Conservation (phyloP, 2,329 filamentous ascomycete genomes). For the Microdochium paspali region DNA sequence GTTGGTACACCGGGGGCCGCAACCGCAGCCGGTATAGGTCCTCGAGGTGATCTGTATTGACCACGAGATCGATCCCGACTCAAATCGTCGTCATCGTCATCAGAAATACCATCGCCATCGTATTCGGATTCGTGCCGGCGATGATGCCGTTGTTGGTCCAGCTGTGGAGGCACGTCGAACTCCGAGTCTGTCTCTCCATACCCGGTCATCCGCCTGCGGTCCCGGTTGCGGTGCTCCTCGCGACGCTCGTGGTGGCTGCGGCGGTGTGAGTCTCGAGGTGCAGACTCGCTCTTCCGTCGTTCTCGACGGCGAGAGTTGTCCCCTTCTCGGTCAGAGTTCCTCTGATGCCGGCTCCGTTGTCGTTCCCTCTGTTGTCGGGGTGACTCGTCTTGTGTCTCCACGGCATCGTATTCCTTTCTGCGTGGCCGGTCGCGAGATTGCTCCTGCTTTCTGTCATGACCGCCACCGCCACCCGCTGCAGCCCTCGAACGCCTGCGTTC, state of each 20-base stretch:
- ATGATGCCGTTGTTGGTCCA: not conserved
- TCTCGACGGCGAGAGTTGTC: constrained; percentile 9
- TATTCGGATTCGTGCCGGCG: not conserved
- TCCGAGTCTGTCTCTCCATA: not conserved
- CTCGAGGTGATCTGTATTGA: not conserved
- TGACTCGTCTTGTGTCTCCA: not conserved
- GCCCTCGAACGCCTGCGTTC: not conserved
- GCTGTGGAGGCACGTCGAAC: not conserved
- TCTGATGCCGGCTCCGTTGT: constrained; percentile 6
- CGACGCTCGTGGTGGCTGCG: not conserved
- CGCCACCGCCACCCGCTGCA: not conserved
- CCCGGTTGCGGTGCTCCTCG: not conserved
- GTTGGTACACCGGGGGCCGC: not conserved
- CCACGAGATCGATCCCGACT: not conserved
- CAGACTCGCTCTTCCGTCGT: constrained; percentile 3
- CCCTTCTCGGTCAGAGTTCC: constrained; percentile 9
- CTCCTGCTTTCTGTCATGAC: not conserved
- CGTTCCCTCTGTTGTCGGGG: constrained; percentile 13
- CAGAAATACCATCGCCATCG: not conserved
- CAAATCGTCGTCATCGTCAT: too few species aligned
- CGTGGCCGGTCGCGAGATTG: not conserved
- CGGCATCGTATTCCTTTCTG: not conserved
- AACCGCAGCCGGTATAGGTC: not conserved
- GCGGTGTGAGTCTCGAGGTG: not conserved
- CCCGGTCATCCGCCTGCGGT: not conserved